Conservation (phyloP, 148 eudicot species). For the Nyssa sinensis region DNA sequence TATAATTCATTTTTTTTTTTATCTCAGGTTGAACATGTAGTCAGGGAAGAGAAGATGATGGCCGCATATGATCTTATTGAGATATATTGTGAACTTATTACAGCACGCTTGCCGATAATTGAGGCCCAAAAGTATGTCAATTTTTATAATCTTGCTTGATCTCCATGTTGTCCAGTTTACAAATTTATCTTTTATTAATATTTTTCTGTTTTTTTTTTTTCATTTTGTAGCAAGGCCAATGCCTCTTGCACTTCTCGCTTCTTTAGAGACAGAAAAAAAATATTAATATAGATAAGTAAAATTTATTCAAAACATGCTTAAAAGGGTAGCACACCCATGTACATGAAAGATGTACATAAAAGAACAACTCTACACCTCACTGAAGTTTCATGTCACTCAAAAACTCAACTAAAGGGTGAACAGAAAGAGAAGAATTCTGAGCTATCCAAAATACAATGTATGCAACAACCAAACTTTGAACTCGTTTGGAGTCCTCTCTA, state of each 20-base stretch:
- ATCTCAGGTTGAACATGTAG: constrained; percentile 90
- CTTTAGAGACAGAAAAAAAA: neutral
- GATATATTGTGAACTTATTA: constrained; percentile 86
- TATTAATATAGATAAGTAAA: neutral
- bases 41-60: constrained; percentile 88
- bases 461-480: too few species aligned
- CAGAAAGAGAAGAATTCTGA: too few species aligned
- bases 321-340: too few species aligned
- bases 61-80: constrained; percentile 85
- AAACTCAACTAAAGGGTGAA: too few species aligned
- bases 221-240: neutral
- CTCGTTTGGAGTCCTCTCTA: too few species aligned
- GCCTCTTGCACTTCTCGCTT: neutral
- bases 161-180: constrained; percentile 5
- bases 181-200: neutral
- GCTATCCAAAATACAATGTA: too few species aligned
- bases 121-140: constrained; percentile 88
- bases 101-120: constrained; percentile 82
- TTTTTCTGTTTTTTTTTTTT: too few species aligned
- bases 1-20: neutral
- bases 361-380: too few species aligned
- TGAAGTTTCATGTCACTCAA: too few species aligned
- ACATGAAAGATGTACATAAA: too few species aligned
- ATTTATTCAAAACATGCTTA: too few species aligned
- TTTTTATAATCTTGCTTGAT: neutral